These are phyloP conservation scores for Myrica gale DNA, from an alignment of 306 rosid genomes.

Conservation along the genomic window DNA sequence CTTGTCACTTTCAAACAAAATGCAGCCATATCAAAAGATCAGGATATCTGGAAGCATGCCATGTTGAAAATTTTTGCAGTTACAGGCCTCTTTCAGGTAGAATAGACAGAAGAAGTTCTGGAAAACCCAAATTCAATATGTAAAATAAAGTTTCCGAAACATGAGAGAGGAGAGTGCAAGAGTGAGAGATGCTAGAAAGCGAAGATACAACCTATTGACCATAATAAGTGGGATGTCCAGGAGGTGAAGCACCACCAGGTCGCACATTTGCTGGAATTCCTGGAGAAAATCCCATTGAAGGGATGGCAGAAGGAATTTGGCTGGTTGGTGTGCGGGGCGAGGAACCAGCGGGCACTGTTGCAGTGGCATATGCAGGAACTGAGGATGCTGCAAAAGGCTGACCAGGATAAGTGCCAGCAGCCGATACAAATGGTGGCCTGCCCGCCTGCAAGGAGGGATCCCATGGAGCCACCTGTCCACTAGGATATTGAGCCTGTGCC, in stretches of 20 bases:
- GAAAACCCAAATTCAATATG: conserved; percentile 13
- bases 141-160: not conserved
- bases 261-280: conserved; percentile 37
- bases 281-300: conserved; percentile 38
- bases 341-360: conserved; percentile 50
- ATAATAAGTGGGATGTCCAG: conserved; percentile 42
- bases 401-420: conserved; percentile 50
- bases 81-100: not conserved
- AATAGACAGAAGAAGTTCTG: conserved; percentile 7
- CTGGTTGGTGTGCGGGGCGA: conserved; percentile 47
- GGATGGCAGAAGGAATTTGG: conserved; percentile 36
- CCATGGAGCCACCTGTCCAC: conserved; percentile 70
- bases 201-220: conserved; percentile 34
- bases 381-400: conserved; percentile 49
- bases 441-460: conserved; percentile 60
- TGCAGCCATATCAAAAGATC: not conserved
- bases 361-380: conserved; percentile 41
- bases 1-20: not conserved
- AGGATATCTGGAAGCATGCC: not conserved
- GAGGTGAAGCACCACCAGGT: conserved; percentile 42
- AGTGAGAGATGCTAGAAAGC: not conserved
- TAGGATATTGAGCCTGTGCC: conserved; percentile 51
- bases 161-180: not conserved
- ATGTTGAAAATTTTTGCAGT: conserved; percentile 11
- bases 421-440: conserved; percentile 44